These are phyloP conservation scores for Limtongia smithiae DNA, from an alignment of 805 yeast genomes.

Conservation along the genomic window DNA sequence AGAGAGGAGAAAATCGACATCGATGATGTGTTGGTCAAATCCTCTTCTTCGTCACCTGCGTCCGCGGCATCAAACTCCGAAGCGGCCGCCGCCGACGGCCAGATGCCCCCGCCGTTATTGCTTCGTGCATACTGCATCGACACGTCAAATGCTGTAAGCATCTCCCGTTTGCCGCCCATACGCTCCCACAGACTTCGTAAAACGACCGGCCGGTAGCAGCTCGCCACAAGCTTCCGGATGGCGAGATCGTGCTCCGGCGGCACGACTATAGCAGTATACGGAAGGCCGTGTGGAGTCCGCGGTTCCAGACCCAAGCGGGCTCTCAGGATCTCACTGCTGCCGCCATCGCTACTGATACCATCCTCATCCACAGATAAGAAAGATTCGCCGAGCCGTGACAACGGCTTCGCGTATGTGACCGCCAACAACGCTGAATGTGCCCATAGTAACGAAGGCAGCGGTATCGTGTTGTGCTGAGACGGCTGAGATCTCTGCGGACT, in stretches of 20 bases:
- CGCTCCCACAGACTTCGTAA: constrained; percentile 26
- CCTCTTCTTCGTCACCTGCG: too few relatives aligned
- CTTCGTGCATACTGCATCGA: background rate
- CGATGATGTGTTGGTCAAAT: background rate
- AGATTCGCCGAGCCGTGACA: constrained; percentile 17
- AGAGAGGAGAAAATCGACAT: background rate
- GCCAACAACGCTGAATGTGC: constrained; percentile 26
- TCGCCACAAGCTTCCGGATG: constrained; percentile 25
- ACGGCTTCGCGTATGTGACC: constrained; percentile 9
- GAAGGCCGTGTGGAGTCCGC: constrained; percentile 10
- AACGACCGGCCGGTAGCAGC: constrained; percentile 28
- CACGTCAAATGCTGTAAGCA: constrained; percentile 25
- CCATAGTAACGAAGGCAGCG: constrained; percentile 25
- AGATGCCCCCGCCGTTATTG: background rate
- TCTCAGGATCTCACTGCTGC: background rate
- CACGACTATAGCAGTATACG: constrained; percentile 24
- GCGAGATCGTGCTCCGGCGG: constrained; percentile 21
- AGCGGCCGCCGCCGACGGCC: background rate
- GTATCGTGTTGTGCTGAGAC: constrained; percentile 3
- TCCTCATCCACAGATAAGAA: constrained; percentile 1
- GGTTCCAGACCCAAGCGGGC: background rate
- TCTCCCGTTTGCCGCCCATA: constrained; percentile 20
- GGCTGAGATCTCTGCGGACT: too few relatives aligned
- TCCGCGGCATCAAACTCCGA: background rate
- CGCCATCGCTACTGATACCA: background rate